Base-by-base conservation (phyloP, 164 flowering plant genomes). In the Sextonia rubra region DNA sequence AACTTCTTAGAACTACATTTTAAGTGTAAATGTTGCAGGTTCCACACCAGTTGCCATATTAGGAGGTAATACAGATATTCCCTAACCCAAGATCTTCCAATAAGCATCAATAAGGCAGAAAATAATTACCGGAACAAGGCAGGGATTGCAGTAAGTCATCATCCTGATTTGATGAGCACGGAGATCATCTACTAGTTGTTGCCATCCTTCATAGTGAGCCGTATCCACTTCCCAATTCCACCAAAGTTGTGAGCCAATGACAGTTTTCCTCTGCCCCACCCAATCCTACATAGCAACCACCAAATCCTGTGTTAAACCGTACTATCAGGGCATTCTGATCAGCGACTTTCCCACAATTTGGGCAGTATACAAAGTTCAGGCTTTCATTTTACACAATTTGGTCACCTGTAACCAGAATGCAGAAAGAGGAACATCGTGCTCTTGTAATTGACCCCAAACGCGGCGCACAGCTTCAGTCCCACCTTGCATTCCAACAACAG, bases 181-280 rank as follows among this genome's bases (percentile, higher is more conserved):
- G 0, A 92, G 92, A 77, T 92, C 95, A 68, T 84, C 68, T 9
- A 90, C 70, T 55, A 92, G 81, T 70, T 87, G 77, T 69, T 71
- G 52, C 97, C 97, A 92, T 72, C 91, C 93, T 64, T 47, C 6
- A 69, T 92, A 90, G 71, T 83, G 82, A 70, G 64, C 72, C 44
- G 82, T 68, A 73, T 92, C 97, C 26, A 90, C 93, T 83, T 92
- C 97, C 95, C 95, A 92, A 47, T 92, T 92, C 97, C 97, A 92
- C 97, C 95, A 90, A 27, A 92, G 85, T 66, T 92, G 97, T 60
- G 97, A 92, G 24, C 95, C 97, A 32, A 92, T 85, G 25, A 90
- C 11, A 23, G 97, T 92, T 75, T 88, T 80, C 74, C 97, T 83
- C 65, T 88, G 91, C 32, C 97, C 97, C 2, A 90, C 95, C 97